phyloP scores from a whole-genome alignment of 2,329 filamentous ascomycete species.

The Tolypocladium cylindrosporum region DNA sequence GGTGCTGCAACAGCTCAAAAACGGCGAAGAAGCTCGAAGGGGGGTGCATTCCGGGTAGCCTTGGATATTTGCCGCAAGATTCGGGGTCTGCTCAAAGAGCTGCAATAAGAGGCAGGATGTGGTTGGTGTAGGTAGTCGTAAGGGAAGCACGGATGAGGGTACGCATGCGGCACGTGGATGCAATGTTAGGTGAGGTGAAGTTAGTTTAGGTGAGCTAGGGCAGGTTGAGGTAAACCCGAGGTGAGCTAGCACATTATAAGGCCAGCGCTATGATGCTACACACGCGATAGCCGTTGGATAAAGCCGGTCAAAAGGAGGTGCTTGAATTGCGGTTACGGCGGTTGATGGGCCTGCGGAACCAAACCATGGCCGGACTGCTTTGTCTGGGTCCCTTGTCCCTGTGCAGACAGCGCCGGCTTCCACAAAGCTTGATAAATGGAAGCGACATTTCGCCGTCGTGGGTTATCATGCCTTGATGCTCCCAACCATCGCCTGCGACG shows the following conservation, averaged over 20 bases:
- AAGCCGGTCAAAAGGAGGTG: not conserved
- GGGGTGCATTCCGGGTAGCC: not conserved
- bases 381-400: not conserved
- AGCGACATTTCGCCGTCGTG: too few relatives aligned
- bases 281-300: not conserved
- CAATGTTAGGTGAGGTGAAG: not conserved
- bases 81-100: not conserved
- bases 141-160: not conserved
- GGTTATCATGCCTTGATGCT: too few relatives aligned
- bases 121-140: not conserved
- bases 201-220: not conserved
- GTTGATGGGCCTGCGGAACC: not conserved
- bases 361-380: not conserved
- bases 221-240: not conserved
- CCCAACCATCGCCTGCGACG: too few relatives aligned
- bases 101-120: not conserved
- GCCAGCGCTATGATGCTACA: not conserved
- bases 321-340: not conserved
- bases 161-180: not conserved
- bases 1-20: not conserved
- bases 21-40: not conserved
- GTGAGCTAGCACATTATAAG: not conserved
- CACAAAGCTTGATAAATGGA: too few relatives aligned
- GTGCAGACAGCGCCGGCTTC: too few relatives aligned
- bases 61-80: not conserved